phyloP scores from a whole-genome alignment of 805 yeast species.

The Metschnikowia noctiluminum region DNA sequence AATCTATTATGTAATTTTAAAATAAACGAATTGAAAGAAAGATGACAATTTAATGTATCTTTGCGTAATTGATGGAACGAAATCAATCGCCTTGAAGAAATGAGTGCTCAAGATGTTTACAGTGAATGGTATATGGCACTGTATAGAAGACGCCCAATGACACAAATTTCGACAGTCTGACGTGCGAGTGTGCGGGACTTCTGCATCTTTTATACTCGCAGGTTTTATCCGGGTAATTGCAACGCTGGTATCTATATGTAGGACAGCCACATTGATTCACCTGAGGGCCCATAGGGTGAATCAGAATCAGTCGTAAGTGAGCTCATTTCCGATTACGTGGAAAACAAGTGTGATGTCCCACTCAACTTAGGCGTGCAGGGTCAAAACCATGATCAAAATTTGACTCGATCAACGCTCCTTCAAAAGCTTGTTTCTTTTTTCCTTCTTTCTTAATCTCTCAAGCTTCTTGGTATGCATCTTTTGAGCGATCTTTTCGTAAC shows the following conservation, averaged over 20 bases:
- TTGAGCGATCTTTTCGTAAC: slow-evolving; percentile 76
- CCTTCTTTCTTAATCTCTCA: slow-evolving; percentile 84
- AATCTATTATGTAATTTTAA: slow-evolving; percentile 13
- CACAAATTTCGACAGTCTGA: slow-evolving; percentile 12
- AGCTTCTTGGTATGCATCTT: slow-evolving; percentile 91
- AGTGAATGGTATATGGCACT: slow-evolving; percentile 11
- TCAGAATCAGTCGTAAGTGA: too few relatives aligned
- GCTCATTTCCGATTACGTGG: too few relatives aligned
- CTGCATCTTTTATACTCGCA: slow-evolving; percentile 24
- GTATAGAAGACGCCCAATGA: slow-evolving; percentile 17
- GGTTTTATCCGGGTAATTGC: slow-evolving; percentile 22
- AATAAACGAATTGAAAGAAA: slow-evolving; percentile 21
- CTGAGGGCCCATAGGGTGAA: too few relatives aligned
- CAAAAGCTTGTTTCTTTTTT: slow-evolving; percentile 90
- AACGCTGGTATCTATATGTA: slow-evolving; percentile 7
- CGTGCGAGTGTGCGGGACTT: slow-evolving; percentile 13
- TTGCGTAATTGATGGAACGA: slow-evolving; percentile 7
- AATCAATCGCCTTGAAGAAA: slow-evolving; percentile 2
- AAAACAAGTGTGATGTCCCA: too few relatives aligned
- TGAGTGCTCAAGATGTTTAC: slow-evolving; percentile 2
- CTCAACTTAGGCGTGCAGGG: too few relatives aligned
- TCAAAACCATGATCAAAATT: too few relatives aligned
- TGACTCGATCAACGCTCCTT: slow-evolving; percentile 64
- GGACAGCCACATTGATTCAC: slow-evolving; percentile 7
- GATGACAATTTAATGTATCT: slow-evolving; percentile 45